Evolutionary conservation across 768 basidiomycete genomes (phyloP).

Genomic region (Lactarius hatsudake): DNA sequence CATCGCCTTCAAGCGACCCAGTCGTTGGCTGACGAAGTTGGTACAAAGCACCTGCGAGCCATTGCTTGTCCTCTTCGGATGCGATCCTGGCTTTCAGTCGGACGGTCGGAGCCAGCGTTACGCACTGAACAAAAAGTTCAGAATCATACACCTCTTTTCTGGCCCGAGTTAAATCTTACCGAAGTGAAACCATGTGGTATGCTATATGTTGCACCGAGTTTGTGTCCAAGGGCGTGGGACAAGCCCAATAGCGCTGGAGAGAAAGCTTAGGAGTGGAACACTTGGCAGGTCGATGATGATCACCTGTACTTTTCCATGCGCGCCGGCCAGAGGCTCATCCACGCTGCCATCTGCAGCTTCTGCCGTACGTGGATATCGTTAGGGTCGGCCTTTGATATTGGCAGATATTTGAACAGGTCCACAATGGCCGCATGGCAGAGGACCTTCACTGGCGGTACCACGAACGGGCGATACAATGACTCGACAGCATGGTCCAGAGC

Average conservation of each 20-base stretch:
- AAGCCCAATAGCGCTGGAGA: conserved; percentile 60
- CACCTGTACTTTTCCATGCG: conserved; percentile 56
- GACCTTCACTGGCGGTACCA: conserved; percentile 57
- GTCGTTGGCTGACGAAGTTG: conserved; percentile 60
- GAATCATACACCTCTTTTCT: neutral
- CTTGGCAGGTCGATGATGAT: neutral
- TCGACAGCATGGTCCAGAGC: conserved; percentile 80
- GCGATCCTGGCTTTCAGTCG: conserved; percentile 55
- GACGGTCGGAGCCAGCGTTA: conserved; percentile 67
- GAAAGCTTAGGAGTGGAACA: neutral
- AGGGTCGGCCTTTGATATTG: conserved; percentile 58
- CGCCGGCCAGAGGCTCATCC: conserved; percentile 78
- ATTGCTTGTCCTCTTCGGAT: conserved; percentile 59
- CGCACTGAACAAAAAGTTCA: conserved; percentile 45
- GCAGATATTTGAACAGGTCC: conserved; percentile 74
- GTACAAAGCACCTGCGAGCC: conserved; percentile 53
- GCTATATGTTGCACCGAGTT: conserved; percentile 65
- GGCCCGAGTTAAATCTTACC: conserved; percentile 39
- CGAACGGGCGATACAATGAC: conserved; percentile 55
- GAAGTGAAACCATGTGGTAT: conserved; percentile 85
- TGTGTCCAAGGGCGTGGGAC: conserved; percentile 74
- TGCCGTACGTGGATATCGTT: conserved; percentile 57
- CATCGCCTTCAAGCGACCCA: conserved; percentile 63
- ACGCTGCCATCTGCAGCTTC: conserved; percentile 68
- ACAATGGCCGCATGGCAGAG: conserved; percentile 64